Base-by-base conservation (phyloP, 2,329 filamentous ascomycete genomes). In the Penicillium sumatraense region DNA sequence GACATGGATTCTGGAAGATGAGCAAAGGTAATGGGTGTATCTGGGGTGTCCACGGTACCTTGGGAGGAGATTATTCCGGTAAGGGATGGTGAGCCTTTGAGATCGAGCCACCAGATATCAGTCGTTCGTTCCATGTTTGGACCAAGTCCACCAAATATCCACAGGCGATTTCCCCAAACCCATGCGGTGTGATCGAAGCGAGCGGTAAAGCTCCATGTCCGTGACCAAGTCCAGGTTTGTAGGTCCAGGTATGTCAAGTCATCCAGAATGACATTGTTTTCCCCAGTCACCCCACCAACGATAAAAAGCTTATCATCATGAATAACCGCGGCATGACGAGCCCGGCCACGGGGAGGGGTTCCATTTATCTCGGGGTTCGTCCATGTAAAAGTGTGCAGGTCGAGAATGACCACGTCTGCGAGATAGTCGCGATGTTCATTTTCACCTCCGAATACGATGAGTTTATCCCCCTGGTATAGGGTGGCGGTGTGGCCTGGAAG, bases 231-330 rank as follows among this genome's bases (percentile, higher is more conserved):
- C 82, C 91, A 97, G 2, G 95, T 98, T 79, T 96, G 97, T 44
- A 99, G 81, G 71, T 99, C 95, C 46, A 99, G 84, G 69, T 96
- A 99, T 78, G 92, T 96, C 48, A 99, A 91, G 70, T 99, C 95
- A 71, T 98, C 93, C 46, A 98, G 81, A 21, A 98, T 93, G 65
- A 91, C 88, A 69, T 91, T 96, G 63, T 95, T 92, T 63, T 93
- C 89, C 2, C 93, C 93, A 5, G 92, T 96, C 65, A 98, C 91
- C n/a, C 95, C 95, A 53, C 95, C 95, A 56, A 96, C 88, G 57
- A 99, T 89, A 71, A 97, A 99, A 8, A 99, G 81, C 71, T 96
- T 98, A 76, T 99, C 93, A 68, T 99, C 93, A 71, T 98, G 89
- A 27, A 99, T 85, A 21, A 97, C 91, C 10, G 95, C 91, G 3